Evolutionary conservation across 2,329 filamentous ascomycete species (phyloP).

Genomic region (Talaromyces islandicus): DNA sequence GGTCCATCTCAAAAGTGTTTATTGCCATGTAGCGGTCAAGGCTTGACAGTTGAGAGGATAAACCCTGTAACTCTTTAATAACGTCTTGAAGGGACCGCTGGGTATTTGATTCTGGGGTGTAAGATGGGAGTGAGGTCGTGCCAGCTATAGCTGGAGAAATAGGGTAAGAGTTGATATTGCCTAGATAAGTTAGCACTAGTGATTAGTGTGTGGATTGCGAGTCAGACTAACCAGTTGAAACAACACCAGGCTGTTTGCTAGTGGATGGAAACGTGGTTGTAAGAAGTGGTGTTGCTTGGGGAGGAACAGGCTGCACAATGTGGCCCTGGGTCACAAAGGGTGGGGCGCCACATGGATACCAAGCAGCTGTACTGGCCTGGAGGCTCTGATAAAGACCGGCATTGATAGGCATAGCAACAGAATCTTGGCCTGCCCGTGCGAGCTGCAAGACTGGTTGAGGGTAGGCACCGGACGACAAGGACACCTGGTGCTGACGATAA

Average conservation of each 20-base stretch:
- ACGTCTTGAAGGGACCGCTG: slow-evolving; percentile 24
- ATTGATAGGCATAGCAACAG: slow-evolving; percentile 12
- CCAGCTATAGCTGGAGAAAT: slow-evolving; percentile 5
- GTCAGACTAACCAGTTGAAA: neutral
- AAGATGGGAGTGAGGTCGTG: slow-evolving; percentile 6
- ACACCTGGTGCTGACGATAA: slow-evolving; percentile 9
- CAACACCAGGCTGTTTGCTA: neutral
- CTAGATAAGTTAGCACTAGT: slow-evolving; percentile 8
- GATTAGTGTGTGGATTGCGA: neutral
- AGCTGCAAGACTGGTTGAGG: slow-evolving; percentile 6
- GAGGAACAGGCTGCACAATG: slow-evolving; percentile 10
- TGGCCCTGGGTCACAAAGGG: slow-evolving; percentile 10
- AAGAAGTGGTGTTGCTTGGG: slow-evolving; percentile 9
- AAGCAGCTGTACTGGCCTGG: slow-evolving; percentile 12
- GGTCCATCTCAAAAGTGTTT: slow-evolving; percentile 31
- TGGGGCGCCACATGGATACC: slow-evolving; percentile 14
- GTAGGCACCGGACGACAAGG: neutral
- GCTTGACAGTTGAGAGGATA: slow-evolving; percentile 27
- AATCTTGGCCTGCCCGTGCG: slow-evolving; percentile 12
- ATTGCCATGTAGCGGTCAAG: slow-evolving; percentile 35
- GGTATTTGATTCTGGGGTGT: slow-evolving; percentile 12
- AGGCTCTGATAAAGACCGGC: slow-evolving; percentile 7
- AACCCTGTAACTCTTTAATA: slow-evolving; percentile 21
- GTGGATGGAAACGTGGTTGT: slow-evolving; percentile 2
- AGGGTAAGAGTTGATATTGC: neutral